phyloP scores from a whole-genome alignment of 2,329 filamentous ascomycete genomes.

The Mycocentrospora acerina region DNA sequence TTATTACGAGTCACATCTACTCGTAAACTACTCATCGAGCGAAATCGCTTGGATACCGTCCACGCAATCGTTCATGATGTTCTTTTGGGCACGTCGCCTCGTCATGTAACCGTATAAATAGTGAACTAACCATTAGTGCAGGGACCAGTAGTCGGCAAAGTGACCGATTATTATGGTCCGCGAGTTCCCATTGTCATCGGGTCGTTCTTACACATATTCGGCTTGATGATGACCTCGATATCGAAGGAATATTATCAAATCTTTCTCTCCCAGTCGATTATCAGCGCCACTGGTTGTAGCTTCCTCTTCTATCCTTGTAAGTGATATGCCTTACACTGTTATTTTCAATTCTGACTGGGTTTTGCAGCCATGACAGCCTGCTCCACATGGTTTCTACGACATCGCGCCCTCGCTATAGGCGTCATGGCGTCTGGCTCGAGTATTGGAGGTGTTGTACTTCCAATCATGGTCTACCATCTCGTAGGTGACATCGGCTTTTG shows the following conservation, averaged over 20 bases:
- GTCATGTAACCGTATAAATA: too few relatives aligned
- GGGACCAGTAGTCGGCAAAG: too few relatives aligned
- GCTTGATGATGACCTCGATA: slow-evolving; percentile 60
- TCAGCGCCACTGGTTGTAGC: slow-evolving; percentile 46
- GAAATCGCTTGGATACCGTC: slow-evolving; percentile 45
- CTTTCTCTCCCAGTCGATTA: slow-evolving; percentile 53
- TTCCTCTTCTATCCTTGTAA: slow-evolving; percentile 12
- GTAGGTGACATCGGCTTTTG: slow-evolving; percentile 53
- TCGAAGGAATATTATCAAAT: slow-evolving; percentile 54
- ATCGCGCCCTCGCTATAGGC: slow-evolving; percentile 54
- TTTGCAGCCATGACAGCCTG: background rate
- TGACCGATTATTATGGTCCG: slow-evolving; percentile 15
- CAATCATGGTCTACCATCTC: slow-evolving; percentile 10
- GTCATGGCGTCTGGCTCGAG: slow-evolving; percentile 47
- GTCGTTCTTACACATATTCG: slow-evolving; percentile 54
- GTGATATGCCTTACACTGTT: background rate
- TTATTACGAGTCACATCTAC: slow-evolving; percentile 41
- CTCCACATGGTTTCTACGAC: slow-evolving; percentile 47
- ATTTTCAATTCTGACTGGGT: background rate
- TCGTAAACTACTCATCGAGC: slow-evolving; percentile 27
- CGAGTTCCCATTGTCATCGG: background rate
- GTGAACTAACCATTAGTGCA: too few relatives aligned
- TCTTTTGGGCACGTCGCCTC: slow-evolving; percentile 53
- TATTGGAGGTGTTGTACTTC: slow-evolving; percentile 45
- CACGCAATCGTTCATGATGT: slow-evolving; percentile 46